A percentile compares a stretch with the other conserved stretches of the same genome.
Evolutionary conservation across 2,329 filamentous ascomycete species (phyloP).

Genomic region (Neurospora crassa): DNA sequence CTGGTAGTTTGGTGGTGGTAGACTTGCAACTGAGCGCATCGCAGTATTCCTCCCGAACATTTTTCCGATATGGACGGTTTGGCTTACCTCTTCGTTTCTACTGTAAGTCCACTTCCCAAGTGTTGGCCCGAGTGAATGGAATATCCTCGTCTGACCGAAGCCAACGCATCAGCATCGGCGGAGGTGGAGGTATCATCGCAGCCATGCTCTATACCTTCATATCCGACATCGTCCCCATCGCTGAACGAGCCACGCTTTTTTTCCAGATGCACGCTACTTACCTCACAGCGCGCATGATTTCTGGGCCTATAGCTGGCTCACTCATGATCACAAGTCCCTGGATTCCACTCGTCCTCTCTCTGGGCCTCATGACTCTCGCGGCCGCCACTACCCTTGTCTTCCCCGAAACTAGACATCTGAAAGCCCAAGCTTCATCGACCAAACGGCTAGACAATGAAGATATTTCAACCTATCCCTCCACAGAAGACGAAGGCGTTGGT

Average conservation of each 20-base stretch:
- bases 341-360: constrained; percentile 28
- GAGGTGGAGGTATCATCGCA: constrained; percentile 27
- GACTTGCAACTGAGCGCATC: background rate
- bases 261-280: constrained; percentile 29
- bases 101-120: constrained; percentile 18
- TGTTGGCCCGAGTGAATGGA: no score
- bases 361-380: constrained; percentile 22
- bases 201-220: constrained; percentile 38
- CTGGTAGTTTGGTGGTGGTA: background rate
- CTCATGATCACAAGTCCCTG: constrained; percentile 31
- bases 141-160: background rate
- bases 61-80: constrained; percentile 31
- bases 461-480: background rate
- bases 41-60: constrained; percentile 27
- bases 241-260: constrained; percentile 28
- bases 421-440: constrained; percentile 4
- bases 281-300: constrained; percentile 28
- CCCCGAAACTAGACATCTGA: constrained; percentile 33
- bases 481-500: background rate
- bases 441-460: background rate
- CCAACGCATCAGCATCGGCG: constrained; percentile 26
- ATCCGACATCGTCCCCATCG: constrained; percentile 32
- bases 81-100: constrained; percentile 24
- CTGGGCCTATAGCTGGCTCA: constrained; percentile 31
- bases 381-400: constrained; percentile 24